phyloP scores from a whole-genome alignment of 192 early-diverging fungal species.

The Chytriomyces sp. region DNA sequence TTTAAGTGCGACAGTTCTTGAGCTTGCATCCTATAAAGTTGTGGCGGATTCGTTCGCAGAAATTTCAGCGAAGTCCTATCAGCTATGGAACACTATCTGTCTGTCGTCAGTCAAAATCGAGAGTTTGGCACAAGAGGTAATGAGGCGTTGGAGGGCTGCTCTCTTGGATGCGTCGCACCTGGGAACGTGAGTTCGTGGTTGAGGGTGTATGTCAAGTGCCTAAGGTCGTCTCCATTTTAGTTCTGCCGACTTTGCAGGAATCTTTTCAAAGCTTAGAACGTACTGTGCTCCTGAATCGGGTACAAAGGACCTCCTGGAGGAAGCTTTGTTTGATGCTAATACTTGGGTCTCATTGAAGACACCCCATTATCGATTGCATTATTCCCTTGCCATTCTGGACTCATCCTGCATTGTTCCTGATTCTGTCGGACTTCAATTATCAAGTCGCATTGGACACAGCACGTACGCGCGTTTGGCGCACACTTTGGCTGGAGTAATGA shows the following conservation, averaged over 20 bases:
- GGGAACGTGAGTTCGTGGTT: not conserved
- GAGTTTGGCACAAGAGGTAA: not conserved
- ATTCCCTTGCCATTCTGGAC: conserved; percentile 3
- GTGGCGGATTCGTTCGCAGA: too few species aligned
- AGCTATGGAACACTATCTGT: too few species aligned
- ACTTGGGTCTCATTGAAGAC: not conserved
- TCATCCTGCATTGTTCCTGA: not conserved
- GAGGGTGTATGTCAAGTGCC: not conserved
- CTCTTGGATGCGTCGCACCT: not conserved
- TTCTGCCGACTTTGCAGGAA: not conserved
- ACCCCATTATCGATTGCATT: not conserved
- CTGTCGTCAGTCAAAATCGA: not conserved
- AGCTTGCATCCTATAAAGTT: not conserved
- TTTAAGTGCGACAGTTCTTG: not conserved
- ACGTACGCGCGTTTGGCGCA: not conserved
- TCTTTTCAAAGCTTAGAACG: too few species aligned
- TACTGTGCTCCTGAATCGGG: not conserved
- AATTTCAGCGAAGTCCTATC: too few species aligned
- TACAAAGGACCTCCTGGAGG: not conserved
- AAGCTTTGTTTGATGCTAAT: not conserved
- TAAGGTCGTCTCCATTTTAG: not conserved
- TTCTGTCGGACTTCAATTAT: not conserved
- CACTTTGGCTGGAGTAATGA: conserved; percentile 5
- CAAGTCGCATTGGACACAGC: not conserved
- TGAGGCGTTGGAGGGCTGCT: not conserved